phyloP scores from a whole-genome alignment of 2,329 filamentous ascomycete genomes.

The Pseudogymnoascus sp. region DNA sequence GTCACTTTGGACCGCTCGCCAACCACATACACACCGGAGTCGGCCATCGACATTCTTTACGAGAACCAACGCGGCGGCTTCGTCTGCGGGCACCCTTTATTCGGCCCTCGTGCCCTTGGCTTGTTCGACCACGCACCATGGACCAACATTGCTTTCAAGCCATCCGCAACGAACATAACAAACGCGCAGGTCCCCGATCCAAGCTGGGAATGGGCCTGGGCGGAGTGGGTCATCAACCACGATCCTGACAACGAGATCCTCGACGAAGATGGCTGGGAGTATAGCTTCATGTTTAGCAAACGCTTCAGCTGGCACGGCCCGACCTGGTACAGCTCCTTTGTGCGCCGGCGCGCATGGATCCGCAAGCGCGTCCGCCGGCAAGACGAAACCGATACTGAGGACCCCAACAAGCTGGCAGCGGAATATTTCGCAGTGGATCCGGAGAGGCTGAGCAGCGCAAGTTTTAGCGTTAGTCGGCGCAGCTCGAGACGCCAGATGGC shows the following conservation, averaged over 20 bases:
- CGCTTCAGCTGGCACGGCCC: slow-evolving; percentile 80
- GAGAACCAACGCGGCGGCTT: slow-evolving; percentile 93
- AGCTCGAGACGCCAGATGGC: slow-evolving; percentile 21
- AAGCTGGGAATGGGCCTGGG: slow-evolving; percentile 83
- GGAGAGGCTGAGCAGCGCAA: slow-evolving; percentile 38
- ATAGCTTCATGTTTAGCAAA: slow-evolving; percentile 77
- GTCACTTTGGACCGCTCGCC: not conserved
- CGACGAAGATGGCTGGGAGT: slow-evolving; percentile 93
- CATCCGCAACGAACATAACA: slow-evolving; percentile 60
- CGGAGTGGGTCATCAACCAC: slow-evolving; percentile 58
- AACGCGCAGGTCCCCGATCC: slow-evolving; percentile 92
- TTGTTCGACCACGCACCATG: slow-evolving; percentile 80
- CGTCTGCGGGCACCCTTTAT: slow-evolving; percentile 82
- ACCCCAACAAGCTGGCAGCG: slow-evolving; percentile 60
- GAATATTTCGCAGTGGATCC: slow-evolving; percentile 76
- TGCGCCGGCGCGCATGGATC: slow-evolving; percentile 83
- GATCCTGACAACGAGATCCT: slow-evolving; percentile 55
- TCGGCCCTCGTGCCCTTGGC: slow-evolving; percentile 77
- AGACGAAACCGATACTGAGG: slow-evolving; percentile 21
- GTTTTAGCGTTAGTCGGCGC: slow-evolving; percentile 13
- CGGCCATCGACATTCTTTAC: slow-evolving; percentile 78
- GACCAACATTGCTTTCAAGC: slow-evolving; percentile 63
- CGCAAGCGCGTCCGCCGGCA: slow-evolving; percentile 65
- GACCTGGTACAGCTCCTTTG: slow-evolving; percentile 91
- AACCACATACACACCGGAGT: slow-evolving; percentile 33